Conservation (phyloP, 352 stramenopile species). For the Achlya hypogyna region DNA sequence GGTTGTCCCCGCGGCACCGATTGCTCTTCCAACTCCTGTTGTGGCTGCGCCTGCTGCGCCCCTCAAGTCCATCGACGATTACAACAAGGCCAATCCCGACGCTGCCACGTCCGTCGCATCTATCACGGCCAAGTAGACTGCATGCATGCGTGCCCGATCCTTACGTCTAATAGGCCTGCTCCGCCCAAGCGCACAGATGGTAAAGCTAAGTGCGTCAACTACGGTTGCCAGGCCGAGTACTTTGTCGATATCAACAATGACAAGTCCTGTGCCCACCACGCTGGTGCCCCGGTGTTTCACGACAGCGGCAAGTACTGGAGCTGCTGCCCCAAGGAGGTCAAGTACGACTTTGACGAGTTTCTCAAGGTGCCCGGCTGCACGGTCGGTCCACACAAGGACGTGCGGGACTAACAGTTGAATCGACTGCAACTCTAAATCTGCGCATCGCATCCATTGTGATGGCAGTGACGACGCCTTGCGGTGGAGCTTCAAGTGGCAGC, state of each 20-base stretch:
- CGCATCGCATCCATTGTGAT: no score
- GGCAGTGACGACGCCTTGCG: no score
- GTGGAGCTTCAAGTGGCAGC: no score
- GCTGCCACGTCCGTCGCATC: slow-evolving; percentile 77
- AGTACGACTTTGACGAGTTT: slow-evolving; percentile 94
- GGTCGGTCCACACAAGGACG: slow-evolving; percentile 69
- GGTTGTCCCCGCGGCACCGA: slow-evolving; percentile 44
- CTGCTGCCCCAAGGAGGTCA: slow-evolving; percentile 87
- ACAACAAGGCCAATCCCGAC: slow-evolving; percentile 85
- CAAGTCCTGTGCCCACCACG: slow-evolving; percentile 76
- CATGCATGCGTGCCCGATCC: not conserved
- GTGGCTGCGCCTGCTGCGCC: slow-evolving; percentile 41
- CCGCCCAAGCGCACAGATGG: slow-evolving; percentile 63
- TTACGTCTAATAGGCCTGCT: not conserved
- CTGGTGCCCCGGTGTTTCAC: slow-evolving; percentile 85
- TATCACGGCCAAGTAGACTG: slow-evolving; percentile 51
- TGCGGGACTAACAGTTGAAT: slow-evolving; percentile 10
- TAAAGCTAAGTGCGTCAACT: slow-evolving; percentile 86
- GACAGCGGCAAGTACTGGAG: slow-evolving; percentile 91
- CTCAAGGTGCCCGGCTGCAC: slow-evolving; percentile 82
- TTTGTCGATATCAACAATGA: slow-evolving; percentile 78
- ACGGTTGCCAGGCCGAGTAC: slow-evolving; percentile 89
- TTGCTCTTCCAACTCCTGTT: slow-evolving; percentile 74
- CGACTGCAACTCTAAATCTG: no score
- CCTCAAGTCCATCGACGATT: slow-evolving; percentile 90